Evolutionary conservation across 495 filamentous ascomycete species (phyloP).

Genomic region (Xanthoparmelia taractica): DNA sequence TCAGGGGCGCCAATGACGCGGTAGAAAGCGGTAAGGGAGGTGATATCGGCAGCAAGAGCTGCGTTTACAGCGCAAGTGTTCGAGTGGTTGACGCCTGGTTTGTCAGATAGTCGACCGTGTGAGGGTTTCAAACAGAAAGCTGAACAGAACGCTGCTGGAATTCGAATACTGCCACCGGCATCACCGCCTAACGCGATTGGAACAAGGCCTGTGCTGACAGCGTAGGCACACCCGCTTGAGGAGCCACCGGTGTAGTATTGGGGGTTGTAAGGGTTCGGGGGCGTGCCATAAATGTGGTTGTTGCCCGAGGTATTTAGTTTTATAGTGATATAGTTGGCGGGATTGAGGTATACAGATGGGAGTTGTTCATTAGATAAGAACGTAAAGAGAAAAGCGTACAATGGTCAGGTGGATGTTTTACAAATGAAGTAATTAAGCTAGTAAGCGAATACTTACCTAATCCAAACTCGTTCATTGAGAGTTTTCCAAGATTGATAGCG

Average conservation of each 20-base stretch:
- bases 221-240: constrained; percentile 75
- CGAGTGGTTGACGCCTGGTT: constrained; percentile 53
- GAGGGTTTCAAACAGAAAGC: constrained; percentile 84
- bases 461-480: constrained; percentile 87
- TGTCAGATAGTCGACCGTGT: constrained; percentile 60
- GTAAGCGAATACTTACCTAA: constrained; percentile 39
- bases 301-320: constrained; percentile 66
- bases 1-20: constrained; percentile 65
- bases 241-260: constrained; percentile 85
- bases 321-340: not conserved
- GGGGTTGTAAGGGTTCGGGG: constrained; percentile 71
- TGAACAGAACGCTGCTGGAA: constrained; percentile 76
- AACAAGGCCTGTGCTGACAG: constrained; percentile 64
- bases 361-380: not conserved
- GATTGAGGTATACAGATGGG: not conserved
- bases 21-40: constrained; percentile 74
- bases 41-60: constrained; percentile 66
- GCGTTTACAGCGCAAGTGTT: constrained; percentile 60
- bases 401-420: not conserved
- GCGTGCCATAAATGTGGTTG: constrained; percentile 72
- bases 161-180: constrained; percentile 76
- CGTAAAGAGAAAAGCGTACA: not conserved
- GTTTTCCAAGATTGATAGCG: constrained; percentile 74
- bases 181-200: constrained; percentile 80
- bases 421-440: not conserved